Percentiles rank a stretch among this genome's conserved stretches.
These are phyloP conservation scores for Pythium periplocum DNA, from an alignment of 352 stramenopile genomes.

Conservation along the genomic window DNA sequence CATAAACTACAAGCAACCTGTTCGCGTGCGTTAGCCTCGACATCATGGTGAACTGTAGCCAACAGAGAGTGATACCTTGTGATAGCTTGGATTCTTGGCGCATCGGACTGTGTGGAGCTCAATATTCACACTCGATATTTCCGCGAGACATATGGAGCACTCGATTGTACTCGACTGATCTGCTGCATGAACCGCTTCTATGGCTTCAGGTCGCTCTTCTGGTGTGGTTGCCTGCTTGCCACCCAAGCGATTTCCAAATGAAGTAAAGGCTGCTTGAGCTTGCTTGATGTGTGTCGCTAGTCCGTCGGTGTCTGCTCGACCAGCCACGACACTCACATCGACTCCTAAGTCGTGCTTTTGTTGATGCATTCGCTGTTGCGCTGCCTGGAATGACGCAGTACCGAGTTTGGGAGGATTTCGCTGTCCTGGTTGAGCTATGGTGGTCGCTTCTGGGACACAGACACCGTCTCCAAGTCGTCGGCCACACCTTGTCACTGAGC, in stretches of 20 bases:
- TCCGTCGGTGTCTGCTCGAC: constrained; percentile 5
- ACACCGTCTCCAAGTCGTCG: constrained; percentile 11
- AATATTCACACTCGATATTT: constrained; percentile 23
- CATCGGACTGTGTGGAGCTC: constrained; percentile 44
- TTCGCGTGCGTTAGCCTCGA: too few species aligned
- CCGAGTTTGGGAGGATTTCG: constrained; percentile 2
- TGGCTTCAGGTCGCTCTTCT: not conserved
- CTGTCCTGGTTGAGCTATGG: not conserved
- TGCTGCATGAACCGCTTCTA: not conserved
- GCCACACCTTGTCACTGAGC: not conserved
- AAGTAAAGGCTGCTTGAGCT: constrained; percentile 20
- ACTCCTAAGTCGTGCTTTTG: too few species aligned
- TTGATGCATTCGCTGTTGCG: constrained; percentile 2
- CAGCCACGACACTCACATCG: not conserved
- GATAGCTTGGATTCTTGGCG: constrained; percentile 35
- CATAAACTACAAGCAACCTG: constrained; percentile 42
- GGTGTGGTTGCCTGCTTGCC: not conserved
- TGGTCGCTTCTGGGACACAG: constrained; percentile 6
- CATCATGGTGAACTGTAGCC: not conserved
- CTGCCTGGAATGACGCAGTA: constrained; percentile 9
- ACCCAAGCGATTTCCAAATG: constrained; percentile 19
- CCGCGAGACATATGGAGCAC: constrained; percentile 29
- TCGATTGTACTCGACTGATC: too few species aligned
- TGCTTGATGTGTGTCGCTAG: constrained; percentile 18
- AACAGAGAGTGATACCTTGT: constrained; percentile 28